These are phyloP conservation scores for Aspergillus carbonarius DNA, from an alignment of 2,329 filamentous ascomycete species.

Conservation along the genomic window DNA sequence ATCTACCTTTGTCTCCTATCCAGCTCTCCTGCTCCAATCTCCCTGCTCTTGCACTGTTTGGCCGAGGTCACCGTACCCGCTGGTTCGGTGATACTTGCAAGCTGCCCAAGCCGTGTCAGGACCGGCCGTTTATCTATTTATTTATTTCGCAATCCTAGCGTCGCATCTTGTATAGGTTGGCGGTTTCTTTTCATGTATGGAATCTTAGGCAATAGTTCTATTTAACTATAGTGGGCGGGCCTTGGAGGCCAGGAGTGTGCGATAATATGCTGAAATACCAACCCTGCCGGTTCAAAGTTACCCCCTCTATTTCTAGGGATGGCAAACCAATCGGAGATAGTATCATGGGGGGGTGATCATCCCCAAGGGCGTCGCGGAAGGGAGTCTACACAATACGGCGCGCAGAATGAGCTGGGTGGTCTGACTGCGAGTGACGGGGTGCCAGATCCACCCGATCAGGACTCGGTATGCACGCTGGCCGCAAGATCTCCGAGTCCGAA, in stretches of 20 bases:
- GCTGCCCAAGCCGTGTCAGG: not conserved
- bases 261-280: not conserved
- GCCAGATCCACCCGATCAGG: not conserved
- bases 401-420: not conserved
- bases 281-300: not conserved
- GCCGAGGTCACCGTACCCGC: not conserved
- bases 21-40: not conserved
- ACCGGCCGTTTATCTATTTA: not conserved
- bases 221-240: constrained; percentile 8
- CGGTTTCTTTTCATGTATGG: constrained; percentile 19
- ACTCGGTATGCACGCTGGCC: not conserved
- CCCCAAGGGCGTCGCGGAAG: too few species aligned
- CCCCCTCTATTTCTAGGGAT: too few species aligned
- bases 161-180: constrained; percentile 18
- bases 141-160: not conserved
- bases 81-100: not conserved
- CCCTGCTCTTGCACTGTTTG: not conserved
- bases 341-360: too few species aligned
- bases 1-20: not conserved
- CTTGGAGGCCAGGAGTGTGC: not conserved
- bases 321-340: too few species aligned
- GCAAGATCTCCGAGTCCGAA: not conserved
- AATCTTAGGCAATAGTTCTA: constrained; percentile 13
- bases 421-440: not conserved
- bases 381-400: too few species aligned